Conservation (phyloP, 306 rosid species). For the Prunus kanzakura region DNA sequence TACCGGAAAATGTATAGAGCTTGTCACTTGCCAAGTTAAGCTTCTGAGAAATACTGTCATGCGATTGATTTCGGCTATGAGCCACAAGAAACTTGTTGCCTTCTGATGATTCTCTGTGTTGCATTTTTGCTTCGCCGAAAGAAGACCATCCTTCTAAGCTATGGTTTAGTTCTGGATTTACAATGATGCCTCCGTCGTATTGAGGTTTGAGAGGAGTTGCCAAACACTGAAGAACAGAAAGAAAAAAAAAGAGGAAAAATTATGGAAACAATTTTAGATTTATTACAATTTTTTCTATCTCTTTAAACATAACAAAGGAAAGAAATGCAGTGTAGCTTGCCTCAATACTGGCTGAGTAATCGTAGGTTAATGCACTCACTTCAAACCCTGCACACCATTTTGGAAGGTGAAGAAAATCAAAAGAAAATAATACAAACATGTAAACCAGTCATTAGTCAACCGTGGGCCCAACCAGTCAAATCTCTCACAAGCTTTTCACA, state of each 20-base stretch:
- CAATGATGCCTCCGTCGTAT: slow-evolving; percentile 71
- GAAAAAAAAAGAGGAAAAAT: background rate
- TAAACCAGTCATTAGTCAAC: no score
- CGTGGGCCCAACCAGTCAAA: no score
- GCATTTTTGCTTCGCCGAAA: slow-evolving; percentile 43
- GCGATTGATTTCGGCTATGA: slow-evolving; percentile 36
- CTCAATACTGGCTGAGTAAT: slow-evolving; percentile 47
- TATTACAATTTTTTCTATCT: background rate
- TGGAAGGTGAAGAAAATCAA: no score
- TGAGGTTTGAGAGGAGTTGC: slow-evolving; percentile 46
- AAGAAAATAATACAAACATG: no score
- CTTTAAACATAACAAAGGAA: background rate
- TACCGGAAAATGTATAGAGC: slow-evolving; percentile 69
- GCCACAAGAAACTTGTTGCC: slow-evolving; percentile 64
- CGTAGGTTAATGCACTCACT: slow-evolving; percentile 47
- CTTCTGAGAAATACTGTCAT: slow-evolving; percentile 53
- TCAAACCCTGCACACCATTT: slow-evolving; percentile 35
- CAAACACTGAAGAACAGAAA: slow-evolving; percentile 46
- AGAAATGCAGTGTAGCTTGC: slow-evolving; percentile 21
- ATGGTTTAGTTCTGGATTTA: slow-evolving; percentile 60
- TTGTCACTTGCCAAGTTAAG: slow-evolving; percentile 30
- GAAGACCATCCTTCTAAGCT: slow-evolving; percentile 61
- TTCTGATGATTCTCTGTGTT: slow-evolving; percentile 32
- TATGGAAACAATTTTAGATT: background rate
- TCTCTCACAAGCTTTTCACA: no score